Evolutionary conservation across 2,329 filamentous ascomycete genomes (phyloP).

Genomic region (Clonostachys rosea): DNA sequence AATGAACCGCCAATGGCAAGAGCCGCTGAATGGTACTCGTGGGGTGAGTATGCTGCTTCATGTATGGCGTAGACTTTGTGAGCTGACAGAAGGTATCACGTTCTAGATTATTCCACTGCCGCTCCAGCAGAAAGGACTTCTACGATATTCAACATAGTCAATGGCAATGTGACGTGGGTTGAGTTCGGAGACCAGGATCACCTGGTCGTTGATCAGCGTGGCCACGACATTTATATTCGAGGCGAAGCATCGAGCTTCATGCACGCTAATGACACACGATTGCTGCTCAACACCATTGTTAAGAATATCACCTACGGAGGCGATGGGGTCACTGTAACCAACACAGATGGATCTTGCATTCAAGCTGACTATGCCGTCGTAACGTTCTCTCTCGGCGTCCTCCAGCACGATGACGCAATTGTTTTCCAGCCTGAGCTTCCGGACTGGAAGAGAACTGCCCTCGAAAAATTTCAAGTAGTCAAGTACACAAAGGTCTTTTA

Average conservation of each 20-base stretch:
- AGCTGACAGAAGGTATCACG: too few relatives aligned
- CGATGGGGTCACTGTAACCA: constrained; percentile 43
- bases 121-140: constrained; percentile 50
- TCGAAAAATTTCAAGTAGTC: constrained; percentile 62
- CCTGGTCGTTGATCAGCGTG: constrained; percentile 55
- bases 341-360: constrained; percentile 49
- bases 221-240: constrained; percentile 53
- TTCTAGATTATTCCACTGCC: constrained; percentile 51
- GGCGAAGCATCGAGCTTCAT: constrained; percentile 56
- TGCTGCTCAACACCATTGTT: constrained; percentile 54
- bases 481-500: constrained; percentile 71
- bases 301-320: constrained; percentile 47
- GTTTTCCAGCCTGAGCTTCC: constrained; percentile 55
- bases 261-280: constrained; percentile 40
- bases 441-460: constrained; percentile 58
- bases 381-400: constrained; percentile 64
- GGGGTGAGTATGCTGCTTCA: too few relatives aligned
- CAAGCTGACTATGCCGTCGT: constrained; percentile 58
- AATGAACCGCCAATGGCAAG: too few relatives aligned
- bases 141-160: constrained; percentile 49
- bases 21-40: too few relatives aligned
- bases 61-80: too few relatives aligned
- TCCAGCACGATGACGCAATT: constrained; percentile 55
- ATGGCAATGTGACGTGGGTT: constrained; percentile 57
- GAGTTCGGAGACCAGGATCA: constrained; percentile 61